Evolutionary conservation across 2,329 filamentous ascomycete species (phyloP), one percentile per base, ranked within the genome.

Genomic region (Teratosphaeria destructans): DNA sequence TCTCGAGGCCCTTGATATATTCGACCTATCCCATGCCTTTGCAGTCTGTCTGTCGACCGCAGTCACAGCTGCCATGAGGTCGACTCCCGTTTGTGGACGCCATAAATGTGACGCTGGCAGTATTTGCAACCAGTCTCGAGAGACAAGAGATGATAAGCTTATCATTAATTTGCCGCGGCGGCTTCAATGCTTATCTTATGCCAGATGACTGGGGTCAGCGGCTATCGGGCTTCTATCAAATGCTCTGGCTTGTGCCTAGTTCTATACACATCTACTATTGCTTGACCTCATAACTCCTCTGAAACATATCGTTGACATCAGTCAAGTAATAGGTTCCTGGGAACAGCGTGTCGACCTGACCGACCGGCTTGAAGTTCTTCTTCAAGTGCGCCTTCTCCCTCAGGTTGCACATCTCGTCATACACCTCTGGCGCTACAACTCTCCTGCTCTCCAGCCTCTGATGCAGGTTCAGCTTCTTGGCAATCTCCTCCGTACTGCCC

Each of bases 391-490:
- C 78, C 62, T 75, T 72, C 72, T 79, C 77, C 59, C 78, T 75
- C 58, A 80, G 73, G 67, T 77, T 77, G 75, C 78, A 81, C 76
- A 79, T 78, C 77, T 80, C 74, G 56, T 81, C 78, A 69, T 80
- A 81, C 5, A 76, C 73, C 70, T 79, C 72, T 12, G 78, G 78
- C 26, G 73, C 69, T 29, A 80, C 77, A 57, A 73, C 71, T 57
- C 75, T 73, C 62, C 78, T 73, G 52, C 71, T 68, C 29, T 78
- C 76, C 57, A 81, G 71, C 61, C 78, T 73, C 58, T 68, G 71
- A 55, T 78, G 75, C 55, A 81, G 71, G 63, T 80, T 75, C 27
- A 80, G 66, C 70, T 79, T 75, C 69, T 77, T 72, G 55, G 70
- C 69, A 35, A 81, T 73, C 67, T 79, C 75, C 64, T 76, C 73